These are phyloP conservation scores for Neonectria magnoliae DNA, from an alignment of 2,329 filamentous ascomycete genomes.

Conservation along the genomic window DNA sequence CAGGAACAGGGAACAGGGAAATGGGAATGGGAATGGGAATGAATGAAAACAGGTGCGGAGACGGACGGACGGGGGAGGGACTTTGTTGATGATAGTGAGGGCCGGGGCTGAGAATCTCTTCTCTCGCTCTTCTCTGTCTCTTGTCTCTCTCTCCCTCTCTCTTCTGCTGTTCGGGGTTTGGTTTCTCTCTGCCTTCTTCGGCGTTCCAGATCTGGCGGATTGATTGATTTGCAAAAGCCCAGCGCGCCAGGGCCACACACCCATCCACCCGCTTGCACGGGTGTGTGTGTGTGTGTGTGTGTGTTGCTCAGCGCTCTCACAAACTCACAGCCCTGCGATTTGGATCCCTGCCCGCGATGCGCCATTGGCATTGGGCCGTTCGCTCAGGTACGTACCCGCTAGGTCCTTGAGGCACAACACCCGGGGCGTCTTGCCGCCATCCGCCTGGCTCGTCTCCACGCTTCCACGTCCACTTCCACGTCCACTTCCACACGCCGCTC, in stretches of 20 bases:
- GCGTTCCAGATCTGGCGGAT: not conserved
- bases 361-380: not conserved
- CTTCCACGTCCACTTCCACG: no score
- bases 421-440: constrained; percentile 12
- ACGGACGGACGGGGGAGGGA: not conserved
- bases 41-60: not conserved
- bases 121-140: not conserved
- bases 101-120: not conserved
- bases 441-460: constrained; percentile 18
- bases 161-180: not conserved
- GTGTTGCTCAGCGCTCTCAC: not conserved
- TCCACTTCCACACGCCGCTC: constrained; percentile 8
- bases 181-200: not conserved
- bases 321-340: not conserved
- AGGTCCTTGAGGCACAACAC: constrained; percentile 8
- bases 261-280: no score
- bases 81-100: not conserved
- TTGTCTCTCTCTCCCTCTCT: no score
- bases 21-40: not conserved
- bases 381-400: not conserved
- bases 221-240: not conserved
- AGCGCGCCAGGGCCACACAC: not conserved
- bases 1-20: no score
- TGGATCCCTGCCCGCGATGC: no score
- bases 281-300: no score